Conservation (phyloP, 306 rosid species). For the Prinsepia uniflora region DNA sequence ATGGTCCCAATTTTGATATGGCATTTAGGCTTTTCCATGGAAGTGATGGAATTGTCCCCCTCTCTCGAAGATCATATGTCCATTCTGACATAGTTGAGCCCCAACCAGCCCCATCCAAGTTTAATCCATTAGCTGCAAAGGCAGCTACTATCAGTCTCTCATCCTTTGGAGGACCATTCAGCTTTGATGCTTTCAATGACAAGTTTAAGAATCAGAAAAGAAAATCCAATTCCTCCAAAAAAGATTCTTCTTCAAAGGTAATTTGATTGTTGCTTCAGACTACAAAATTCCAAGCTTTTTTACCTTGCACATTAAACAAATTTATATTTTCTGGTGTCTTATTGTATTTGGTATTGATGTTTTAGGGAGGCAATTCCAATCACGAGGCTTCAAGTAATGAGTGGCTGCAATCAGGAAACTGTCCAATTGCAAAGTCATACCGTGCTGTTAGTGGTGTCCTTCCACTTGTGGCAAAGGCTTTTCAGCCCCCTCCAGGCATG, state of each 20-base stretch:
- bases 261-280: constrained; percentile 8
- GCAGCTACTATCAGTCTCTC: constrained; percentile 98
- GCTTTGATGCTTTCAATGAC: constrained; percentile 74
- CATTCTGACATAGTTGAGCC: constrained; percentile 45
- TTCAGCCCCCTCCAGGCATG: constrained; percentile 83
- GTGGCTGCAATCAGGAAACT: constrained; percentile 83
- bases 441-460: constrained; percentile 78
- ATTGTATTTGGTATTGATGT: constrained; percentile 3
- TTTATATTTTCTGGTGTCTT: not conserved
- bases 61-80: constrained; percentile 57
- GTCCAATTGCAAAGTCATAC: constrained; percentile 94
- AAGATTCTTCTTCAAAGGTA: constrained; percentile 75
- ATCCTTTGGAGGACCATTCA: constrained; percentile 84
- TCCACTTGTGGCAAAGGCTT: constrained; percentile 86
- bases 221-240: constrained; percentile 68
- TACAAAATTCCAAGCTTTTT: not conserved
- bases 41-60: constrained; percentile 89
- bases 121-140: constrained; percentile 94
- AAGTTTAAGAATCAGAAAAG: constrained; percentile 76
- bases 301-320: not conserved
- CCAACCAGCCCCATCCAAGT: constrained; percentile 48
- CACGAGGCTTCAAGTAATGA: constrained; percentile 81
- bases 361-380: constrained; percentile 67
- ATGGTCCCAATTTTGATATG: constrained; percentile 92
- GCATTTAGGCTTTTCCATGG: constrained; percentile 98